Percentiles rank a stretch among this genome's conserved stretches.
phyloP scores from a whole-genome alignment of 345 rosid species.

The Pugionium cornutum region DNA sequence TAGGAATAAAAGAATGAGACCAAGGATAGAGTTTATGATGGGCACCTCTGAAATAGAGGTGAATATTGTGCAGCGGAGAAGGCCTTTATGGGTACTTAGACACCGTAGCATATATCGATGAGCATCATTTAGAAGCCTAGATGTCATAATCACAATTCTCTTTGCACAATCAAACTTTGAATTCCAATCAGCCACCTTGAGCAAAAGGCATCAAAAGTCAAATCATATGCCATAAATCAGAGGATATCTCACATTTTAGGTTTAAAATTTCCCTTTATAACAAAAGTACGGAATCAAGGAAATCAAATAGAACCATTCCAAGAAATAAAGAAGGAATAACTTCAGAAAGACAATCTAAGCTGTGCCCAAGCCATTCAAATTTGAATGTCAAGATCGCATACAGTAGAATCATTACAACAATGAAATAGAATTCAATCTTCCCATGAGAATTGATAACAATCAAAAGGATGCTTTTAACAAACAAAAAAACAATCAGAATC shows the following conservation, averaged over 20 bases:
- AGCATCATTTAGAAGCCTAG: slow-evolving; percentile 82
- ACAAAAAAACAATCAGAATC: too few relatives aligned
- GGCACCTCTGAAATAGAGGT: slow-evolving; percentile 93
- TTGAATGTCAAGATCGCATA: background rate
- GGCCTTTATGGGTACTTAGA: slow-evolving; percentile 58
- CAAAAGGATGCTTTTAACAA: background rate
- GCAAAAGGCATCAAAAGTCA: slow-evolving; percentile 10
- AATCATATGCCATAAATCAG: background rate
- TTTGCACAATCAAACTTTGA: slow-evolving; percentile 49
- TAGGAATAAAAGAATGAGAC: slow-evolving; percentile 14
- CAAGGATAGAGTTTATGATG: slow-evolving; percentile 14
- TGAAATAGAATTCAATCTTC: background rate
- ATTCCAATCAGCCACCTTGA: slow-evolving; percentile 77
- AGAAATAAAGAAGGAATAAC: background rate
- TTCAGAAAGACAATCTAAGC: slow-evolving; percentile 1
- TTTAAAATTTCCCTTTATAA: background rate
- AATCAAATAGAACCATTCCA: slow-evolving; percentile 4
- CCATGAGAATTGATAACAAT: background rate
- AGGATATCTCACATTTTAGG: background rate
- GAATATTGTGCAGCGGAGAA: slow-evolving; percentile 57
- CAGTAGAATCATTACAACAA: background rate
- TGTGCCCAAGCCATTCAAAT: background rate
- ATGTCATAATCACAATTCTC: slow-evolving; percentile 70
- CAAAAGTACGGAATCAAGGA: background rate
- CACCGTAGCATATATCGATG: slow-evolving; percentile 90